Evolutionary conservation across 352 stramenopile genomes (phyloP), one percentile per base, ranked within the genome.

Genomic region (Blastocystis sp.): DNA sequence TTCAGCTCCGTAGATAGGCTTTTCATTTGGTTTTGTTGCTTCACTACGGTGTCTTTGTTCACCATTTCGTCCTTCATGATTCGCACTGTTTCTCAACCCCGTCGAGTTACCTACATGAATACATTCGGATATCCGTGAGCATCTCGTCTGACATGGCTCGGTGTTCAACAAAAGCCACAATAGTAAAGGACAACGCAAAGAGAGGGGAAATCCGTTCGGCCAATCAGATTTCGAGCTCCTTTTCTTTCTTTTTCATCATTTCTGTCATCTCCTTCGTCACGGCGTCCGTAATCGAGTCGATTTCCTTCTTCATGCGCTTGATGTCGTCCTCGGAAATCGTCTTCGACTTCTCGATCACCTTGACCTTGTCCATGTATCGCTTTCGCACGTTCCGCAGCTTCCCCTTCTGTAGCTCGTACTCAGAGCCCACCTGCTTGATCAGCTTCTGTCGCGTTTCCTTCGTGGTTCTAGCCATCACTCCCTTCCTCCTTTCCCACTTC

Each of bases 191-290:
- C 29, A 31, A 85, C 21, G n/a, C 24, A 85, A 69, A 69, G 33
- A 26, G 61, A 69, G 74, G 74, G 61, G 45, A 85, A 55, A 69
- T 33, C 10, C 3, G 66, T 77, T 45, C 66, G 31, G 6, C 74
- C 74, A 85, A 85, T 85, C 60, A 85, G 45, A 85, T 85, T 19
- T 66, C 74, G 33, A 85, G 74, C 55, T 66, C 59, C 51, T 85
- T 33, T 67, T 85, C 74, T 39, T 85, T 85, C 60, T 69, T 62
- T n/a, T 85, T 85, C 74, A 85, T 85, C 74, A 85, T 85, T 45
- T 85, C 74, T 2, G 41, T 69, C 74, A 85, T 85, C 21, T 85
- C 74, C 29, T 85, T 85, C 3, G 74, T 50, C 35, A 85, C 74
- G 12, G 19, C 35, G 35, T 85, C 74, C 1, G 74, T 70, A n/a